A percentile compares a stretch with the other conserved stretches of the same genome.
Conservation (phyloP, 2,329 filamentous ascomycete species). For the Diaporthe amygdali region DNA sequence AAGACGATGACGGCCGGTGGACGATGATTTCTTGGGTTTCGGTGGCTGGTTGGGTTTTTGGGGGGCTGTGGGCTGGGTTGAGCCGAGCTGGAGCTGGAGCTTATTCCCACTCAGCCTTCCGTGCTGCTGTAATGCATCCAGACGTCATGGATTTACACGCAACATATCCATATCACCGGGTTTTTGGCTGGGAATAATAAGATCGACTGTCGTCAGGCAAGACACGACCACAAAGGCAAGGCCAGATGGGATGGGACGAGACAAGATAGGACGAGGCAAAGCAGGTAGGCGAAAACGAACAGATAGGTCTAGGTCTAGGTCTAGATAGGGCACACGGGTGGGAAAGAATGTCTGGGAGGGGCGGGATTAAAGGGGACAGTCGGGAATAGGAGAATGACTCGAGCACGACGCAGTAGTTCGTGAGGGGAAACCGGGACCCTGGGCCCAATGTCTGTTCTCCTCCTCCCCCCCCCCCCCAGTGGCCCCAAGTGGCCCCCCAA, state of each 20-base stretch:
- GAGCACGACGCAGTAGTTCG: conserved; percentile 1
- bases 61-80: not conserved
- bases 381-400: conserved; percentile 16
- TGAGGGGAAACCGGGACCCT: not conserved
- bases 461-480: no score
- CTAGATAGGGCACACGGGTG: not conserved
- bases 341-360: not conserved
- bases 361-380: conserved; percentile 10
- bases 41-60: not conserved
- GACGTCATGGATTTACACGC: not conserved
- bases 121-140: not conserved
- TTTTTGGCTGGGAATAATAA: conserved; percentile 21
- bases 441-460: not conserved
- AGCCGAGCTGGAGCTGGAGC: not conserved
- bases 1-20: conserved; percentile 14
- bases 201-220: not conserved
- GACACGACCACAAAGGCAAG: not conserved
- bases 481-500: no score
- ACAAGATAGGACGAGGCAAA: not conserved
- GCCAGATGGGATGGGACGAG: not conserved
- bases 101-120: not conserved
- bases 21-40: not conserved
- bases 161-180: not conserved
- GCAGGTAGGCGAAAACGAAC: no score
- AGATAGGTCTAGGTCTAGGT: no score